Percentiles rank a stretch among this genome's conserved stretches.
phyloP scores from a whole-genome alignment of 2,329 filamentous ascomycete genomes.

The Whalleya microplaca region DNA sequence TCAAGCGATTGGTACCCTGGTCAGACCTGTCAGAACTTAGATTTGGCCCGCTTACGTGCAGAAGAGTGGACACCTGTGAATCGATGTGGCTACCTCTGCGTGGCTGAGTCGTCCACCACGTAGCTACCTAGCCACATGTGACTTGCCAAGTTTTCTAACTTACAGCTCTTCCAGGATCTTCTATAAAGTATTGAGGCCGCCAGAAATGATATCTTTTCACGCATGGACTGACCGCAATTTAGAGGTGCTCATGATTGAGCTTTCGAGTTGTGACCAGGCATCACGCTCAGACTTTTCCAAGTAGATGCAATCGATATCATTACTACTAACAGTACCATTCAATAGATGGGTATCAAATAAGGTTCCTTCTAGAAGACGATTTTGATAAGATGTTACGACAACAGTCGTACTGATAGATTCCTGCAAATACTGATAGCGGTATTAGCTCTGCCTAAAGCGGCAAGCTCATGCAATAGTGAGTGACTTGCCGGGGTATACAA shows the following conservation, averaged over 20 bases:
- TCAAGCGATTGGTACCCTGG: constrained; percentile 9
- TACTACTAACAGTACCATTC: neutral
- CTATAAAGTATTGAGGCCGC: neutral
- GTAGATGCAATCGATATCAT: neutral
- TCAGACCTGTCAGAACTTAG: neutral
- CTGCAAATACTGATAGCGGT: neutral
- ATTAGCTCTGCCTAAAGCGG: neutral
- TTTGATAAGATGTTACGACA: neutral
- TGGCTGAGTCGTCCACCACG: neutral
- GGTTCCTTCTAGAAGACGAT: neutral
- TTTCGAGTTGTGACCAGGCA: no score
- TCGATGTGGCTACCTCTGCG: neutral
- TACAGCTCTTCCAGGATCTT: no score
- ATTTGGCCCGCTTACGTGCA: neutral
- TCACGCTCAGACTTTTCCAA: neutral
- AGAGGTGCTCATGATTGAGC: no score
- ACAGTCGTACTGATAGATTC: neutral
- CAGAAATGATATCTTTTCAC: neutral
- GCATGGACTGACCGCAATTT: neutral
- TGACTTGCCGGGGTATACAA: no score
- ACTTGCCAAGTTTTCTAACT: neutral
- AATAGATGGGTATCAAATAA: neutral
- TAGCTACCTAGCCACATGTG: neutral
- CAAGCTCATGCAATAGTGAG: no score
- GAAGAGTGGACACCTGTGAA: no score